Base-by-base conservation (phyloP, 2,329 filamentous ascomycete species). In the Thermochaetoides dissita region DNA sequence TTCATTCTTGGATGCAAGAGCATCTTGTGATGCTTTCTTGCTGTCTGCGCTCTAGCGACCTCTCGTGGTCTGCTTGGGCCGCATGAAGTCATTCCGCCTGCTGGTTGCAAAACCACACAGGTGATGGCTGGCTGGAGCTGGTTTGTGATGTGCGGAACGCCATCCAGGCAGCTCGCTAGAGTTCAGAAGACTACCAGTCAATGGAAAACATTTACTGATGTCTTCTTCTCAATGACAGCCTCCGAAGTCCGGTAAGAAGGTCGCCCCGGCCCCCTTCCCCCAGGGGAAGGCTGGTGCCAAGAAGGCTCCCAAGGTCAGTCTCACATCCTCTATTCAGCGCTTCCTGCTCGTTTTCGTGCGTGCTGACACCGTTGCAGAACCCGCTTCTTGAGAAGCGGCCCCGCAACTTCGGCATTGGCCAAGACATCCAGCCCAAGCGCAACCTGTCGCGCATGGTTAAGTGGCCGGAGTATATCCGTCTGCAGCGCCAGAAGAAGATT, bases 171-270 rank as follows among this genome's bases (percentile, higher is more conserved):
- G 74, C 82, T 91, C 85, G 81, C 71, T 93, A 93, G 86, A 94
- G 86, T 82, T 83, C 69, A 78, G 81, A 79, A 86, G 81, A 84
- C 74, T 63, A 66, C 17, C 73, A 71, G 69, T 70, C 68, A 69
- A 78, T 79, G 74, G 73, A 81, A 81, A 76, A 80, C 76, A 78
- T 73, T 76, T 69, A 82, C 87, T 95, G 84, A 94, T 86, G 72
- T 85, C 81, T 86, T 94, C 84, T 91, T 86, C 89, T 96, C 89
- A 91, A 96, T 96, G 88, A 96, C 75, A 96, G 91, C 86, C 91
- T 83, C 84, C 89, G 66, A 98, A 96, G 76, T 66, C 74, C 63
- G 87, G 87, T 76, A 96, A 95, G 84, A 96, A 95, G 79, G 81
- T 85, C 71, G 91, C 91, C 61, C 75, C 91, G 66, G 87, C 91